Conservation (phyloP, 2,329 filamentous ascomycete species). For the Trichoderma koningiopsis region DNA sequence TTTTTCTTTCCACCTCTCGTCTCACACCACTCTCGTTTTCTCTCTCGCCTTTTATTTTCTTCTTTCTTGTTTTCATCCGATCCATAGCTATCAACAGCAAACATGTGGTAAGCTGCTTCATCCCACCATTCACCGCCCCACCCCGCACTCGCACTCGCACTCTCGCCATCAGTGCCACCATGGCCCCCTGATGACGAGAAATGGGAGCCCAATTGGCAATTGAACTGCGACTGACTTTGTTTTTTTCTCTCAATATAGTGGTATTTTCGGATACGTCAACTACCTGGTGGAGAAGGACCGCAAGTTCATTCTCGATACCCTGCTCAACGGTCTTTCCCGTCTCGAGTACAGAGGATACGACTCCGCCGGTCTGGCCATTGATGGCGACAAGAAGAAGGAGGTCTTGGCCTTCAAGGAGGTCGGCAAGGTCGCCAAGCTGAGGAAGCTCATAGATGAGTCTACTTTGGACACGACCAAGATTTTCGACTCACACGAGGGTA, state of each 20-base stretch:
- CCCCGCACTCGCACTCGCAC: slow-evolving; percentile 1
- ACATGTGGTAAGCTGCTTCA: slow-evolving; percentile 33
- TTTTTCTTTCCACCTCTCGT: neutral
- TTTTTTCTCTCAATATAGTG: slow-evolving; percentile 54
- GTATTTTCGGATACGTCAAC: slow-evolving; percentile 98
- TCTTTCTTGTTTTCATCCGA: neutral
- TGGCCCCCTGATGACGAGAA: neutral
- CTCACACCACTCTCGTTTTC: slow-evolving; percentile 14
- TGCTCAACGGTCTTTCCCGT: slow-evolving; percentile 92
- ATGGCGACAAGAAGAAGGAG: slow-evolving; percentile 99
- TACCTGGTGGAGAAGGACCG: slow-evolving; percentile 99
- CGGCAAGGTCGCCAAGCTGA: slow-evolving; percentile 96
- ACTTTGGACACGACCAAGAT: slow-evolving; percentile 86
- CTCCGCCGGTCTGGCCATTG: slow-evolving; percentile 91
- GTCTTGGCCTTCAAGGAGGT: slow-evolving; percentile 98
- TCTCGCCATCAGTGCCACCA: neutral
- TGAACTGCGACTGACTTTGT: slow-evolving; percentile 33
- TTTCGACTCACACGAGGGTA: slow-evolving; percentile 97
- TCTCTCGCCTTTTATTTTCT: neutral
- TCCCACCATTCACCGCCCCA: slow-evolving; percentile 27
- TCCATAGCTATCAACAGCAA: slow-evolving; percentile 19
- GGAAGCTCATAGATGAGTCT: slow-evolving; percentile 83
- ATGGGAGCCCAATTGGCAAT: slow-evolving; percentile 10
- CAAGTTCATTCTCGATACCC: slow-evolving; percentile 91
- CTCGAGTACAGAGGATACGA: slow-evolving; percentile 99